Base-by-base conservation (phyloP, 1,284 basidiomycete species). In the Malassezia pachydermatis region DNA sequence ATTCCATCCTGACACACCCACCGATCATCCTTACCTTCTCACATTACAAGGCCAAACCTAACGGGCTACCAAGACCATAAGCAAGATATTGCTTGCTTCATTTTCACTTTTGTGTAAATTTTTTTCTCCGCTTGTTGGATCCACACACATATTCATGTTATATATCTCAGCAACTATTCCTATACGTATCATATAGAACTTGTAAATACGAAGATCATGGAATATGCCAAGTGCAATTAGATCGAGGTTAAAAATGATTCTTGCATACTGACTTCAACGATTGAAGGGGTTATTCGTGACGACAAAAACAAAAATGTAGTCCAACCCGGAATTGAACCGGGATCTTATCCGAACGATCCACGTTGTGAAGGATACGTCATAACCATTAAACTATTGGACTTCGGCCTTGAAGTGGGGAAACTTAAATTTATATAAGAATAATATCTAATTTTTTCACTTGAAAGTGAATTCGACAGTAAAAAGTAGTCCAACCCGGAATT, bases 1-100 rank as follows among this genome's bases (percentile, higher is more conserved):
- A 65, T 76, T 90, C 19, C 88, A 92, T 69, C 87, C 87, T 0
- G 85, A 86, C 35, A 89, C 87, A 17, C 76, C 76, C 56, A 59
- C 67, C 4, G 67, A 70, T 45, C 74, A 76, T 54, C 72, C 73
- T 11, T 48, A 52, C 37, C 29, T 58, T n/a, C 23, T 41, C 10
- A 40, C 27, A 16, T 27, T 56, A 8, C 8, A 54, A 17, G n/a
- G 28, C 14, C 28, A 29, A 29, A 14, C 28, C 9, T 29, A 29
- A 29, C 28, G 14, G 28, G 9, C 28, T 29, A 9, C 28, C 8
- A 29, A 8, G 14, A 29, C 28, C 14, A 29, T 9, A 29, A 29
- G 8, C 28, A 29, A 29, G n/a, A n/a, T n/a, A n/a, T n/a, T n/a
- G n/a, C n/a, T n/a, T n/a, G n/a, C n/a, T n/a, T n/a, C n/a, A n/a